Evolutionary conservation across 495 filamentous ascomycete species (phyloP), one percentile per base, ranked within the genome.

Genomic region (Aspergillus bertholletiae): DNA sequence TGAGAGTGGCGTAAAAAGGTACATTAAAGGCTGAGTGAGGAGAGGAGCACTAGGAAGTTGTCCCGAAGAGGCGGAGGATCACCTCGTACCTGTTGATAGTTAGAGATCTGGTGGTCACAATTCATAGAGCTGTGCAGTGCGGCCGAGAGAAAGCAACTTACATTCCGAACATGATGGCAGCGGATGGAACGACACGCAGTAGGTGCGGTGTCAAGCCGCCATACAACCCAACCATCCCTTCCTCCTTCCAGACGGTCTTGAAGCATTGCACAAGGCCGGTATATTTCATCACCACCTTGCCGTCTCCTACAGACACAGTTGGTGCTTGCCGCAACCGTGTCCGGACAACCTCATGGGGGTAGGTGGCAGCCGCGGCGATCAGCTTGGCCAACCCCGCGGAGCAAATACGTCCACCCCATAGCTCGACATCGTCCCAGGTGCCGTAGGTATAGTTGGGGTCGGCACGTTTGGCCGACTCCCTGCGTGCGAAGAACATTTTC

Each of bases 151-250:
- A 30, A 35, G 41, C 43, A 44, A 57, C 69, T 62, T 61, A 96
- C 78, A 91, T 92, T 65, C 90, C 90, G 63, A 96, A 96, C 90
- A 92, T 96, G 61, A 96, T 94, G 47, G 88, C 90, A 15, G 91
- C 91, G 54, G 88, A 92, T 2, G 91, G 91, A 11, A 96, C 92
- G 17, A 72, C 69, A 30, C 82, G 71, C 26, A 85, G 60, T 68
- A 84, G 70, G 58, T 85, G 81, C 37, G 81, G 80, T 11, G 80
- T 81, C 49, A 85, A 64, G 1, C 82, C 82, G 5, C 81, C 82
- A 56, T 85, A 84, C 51, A 85, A 55, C 5, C 72, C 79, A 7
- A 64, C 73, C 69, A 82, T 68, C 11, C 81, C 80, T 63, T 84
- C 81, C 53, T 85, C 80, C 56, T 72, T 77, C 60, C 68, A 76